phyloP scores from a whole-genome alignment of 2,329 filamentous ascomycete genomes.

The Leptodontidium sp. region DNA sequence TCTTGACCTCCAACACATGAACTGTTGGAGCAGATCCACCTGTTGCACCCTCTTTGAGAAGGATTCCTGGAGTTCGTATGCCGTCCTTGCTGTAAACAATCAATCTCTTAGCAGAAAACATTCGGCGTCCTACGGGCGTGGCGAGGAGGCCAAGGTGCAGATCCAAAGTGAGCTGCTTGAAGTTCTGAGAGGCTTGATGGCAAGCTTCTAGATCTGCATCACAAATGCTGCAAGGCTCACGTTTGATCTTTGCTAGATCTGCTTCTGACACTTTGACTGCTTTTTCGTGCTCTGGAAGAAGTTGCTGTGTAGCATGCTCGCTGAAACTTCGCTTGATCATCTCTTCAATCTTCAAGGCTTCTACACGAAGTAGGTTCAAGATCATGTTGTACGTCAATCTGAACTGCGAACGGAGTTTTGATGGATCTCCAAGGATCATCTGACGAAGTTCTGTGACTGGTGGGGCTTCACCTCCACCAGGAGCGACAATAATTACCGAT shows the following conservation, averaged over 20 bases:
- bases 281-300: slow-evolving; percentile 95
- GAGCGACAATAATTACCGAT: slow-evolving; percentile 91
- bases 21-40: slow-evolving; percentile 71
- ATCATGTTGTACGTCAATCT: slow-evolving; percentile 99
- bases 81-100: slow-evolving; percentile 88
- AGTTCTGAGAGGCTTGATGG: slow-evolving; percentile 83
- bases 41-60: slow-evolving; percentile 78
- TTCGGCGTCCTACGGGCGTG: slow-evolving; percentile 83
- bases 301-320: slow-evolving; percentile 93
- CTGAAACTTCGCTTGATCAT: slow-evolving; percentile 99
- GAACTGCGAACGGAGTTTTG: slow-evolving; percentile 95
- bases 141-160: slow-evolving; percentile 78
- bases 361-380: slow-evolving; percentile 90
- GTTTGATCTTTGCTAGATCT: slow-evolving; percentile 87
- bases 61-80: slow-evolving; percentile 80
- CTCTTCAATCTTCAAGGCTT: slow-evolving; percentile 97
- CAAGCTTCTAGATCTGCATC: slow-evolving; percentile 81
- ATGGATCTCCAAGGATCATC: slow-evolving; percentile 96
- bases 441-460: slow-evolving; percentile 82
- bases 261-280: slow-evolving; percentile 91
- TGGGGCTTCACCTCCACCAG: slow-evolving; percentile 83
- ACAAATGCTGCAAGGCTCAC: slow-evolving; percentile 83
- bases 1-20: slow-evolving; percentile 80
- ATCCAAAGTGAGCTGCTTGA: slow-evolving; percentile 79
- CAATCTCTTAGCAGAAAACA: slow-evolving; percentile 79